These are phyloP conservation scores for Gastrolobium bilobum DNA, from an alignment of 306 rosid genomes.

Conservation along the genomic window DNA sequence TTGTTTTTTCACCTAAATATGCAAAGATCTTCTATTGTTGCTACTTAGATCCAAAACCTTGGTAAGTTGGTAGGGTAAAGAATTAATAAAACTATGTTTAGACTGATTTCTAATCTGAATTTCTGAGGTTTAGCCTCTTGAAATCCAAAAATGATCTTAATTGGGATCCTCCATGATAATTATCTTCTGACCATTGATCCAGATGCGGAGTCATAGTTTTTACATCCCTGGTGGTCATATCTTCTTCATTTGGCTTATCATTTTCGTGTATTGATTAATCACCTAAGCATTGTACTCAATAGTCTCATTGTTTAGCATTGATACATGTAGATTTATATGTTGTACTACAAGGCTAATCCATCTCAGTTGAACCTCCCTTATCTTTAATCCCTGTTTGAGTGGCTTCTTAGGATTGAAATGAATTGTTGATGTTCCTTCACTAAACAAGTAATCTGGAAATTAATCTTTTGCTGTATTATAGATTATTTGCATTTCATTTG, in stretches of 20 bases:
- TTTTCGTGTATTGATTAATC: conserved; percentile 2
- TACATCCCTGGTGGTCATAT: background rate
- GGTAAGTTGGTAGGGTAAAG: conserved; percentile 30
- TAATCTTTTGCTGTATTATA: background rate
- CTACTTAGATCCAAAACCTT: conserved; percentile 28
- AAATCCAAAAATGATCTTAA: conserved; percentile 4
- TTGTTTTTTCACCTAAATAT: conserved; percentile 1
- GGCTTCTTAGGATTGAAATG: background rate
- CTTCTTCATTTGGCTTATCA: background rate
- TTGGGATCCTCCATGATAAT: background rate
- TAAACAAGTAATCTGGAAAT: background rate
- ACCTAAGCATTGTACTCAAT: background rate
- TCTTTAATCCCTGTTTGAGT: background rate
- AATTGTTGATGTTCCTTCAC: background rate
- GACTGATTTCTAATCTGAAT: conserved; percentile 13
- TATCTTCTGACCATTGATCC: conserved; percentile 22
- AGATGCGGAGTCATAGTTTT: background rate
- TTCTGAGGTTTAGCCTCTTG: conserved; percentile 4
- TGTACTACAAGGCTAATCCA: conserved; percentile 8
- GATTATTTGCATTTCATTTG: background rate
- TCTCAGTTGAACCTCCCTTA: background rate
- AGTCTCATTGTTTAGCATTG: conserved; percentile 3
- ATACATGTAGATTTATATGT: conserved; percentile 5
- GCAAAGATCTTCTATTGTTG: background rate
- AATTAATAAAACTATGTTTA: conserved; percentile 16